These are phyloP conservation scores for Beta macrorhiza DNA, from an alignment of 179 eudicot genomes.

Conservation along the genomic window DNA sequence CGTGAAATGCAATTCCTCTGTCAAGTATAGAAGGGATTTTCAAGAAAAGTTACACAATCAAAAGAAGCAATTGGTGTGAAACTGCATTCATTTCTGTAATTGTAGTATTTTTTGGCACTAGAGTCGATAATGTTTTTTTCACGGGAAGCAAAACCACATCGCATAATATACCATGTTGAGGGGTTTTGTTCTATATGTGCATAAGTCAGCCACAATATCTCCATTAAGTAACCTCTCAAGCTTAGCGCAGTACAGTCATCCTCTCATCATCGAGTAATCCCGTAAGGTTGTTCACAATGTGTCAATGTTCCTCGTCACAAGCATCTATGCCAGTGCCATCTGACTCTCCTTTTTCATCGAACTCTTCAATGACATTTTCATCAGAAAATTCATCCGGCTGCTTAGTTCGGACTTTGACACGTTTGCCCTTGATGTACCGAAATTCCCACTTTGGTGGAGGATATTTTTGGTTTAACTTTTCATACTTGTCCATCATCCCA, in stretches of 20 bases:
- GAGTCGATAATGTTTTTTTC: too few species aligned
- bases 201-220: not conserved
- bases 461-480: slow-evolving; percentile 68
- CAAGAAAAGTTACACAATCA: not conserved
- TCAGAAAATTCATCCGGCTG: slow-evolving; percentile 30
- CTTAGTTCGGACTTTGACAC: slow-evolving; percentile 56
- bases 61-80: not conserved
- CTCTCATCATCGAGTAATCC: slow-evolving; percentile 20
- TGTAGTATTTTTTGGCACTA: not conserved
- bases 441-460: slow-evolving; percentile 87
- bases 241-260: not conserved
- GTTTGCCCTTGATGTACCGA: slow-evolving; percentile 76
- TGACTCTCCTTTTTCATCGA: slow-evolving; percentile 18
- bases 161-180: not conserved
- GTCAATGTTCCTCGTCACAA: slow-evolving; percentile 22
- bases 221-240: not conserved
- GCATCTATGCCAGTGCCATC: not conserved
- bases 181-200: not conserved
- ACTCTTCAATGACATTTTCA: slow-evolving; percentile 21
- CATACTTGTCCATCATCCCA: slow-evolving; percentile 79
- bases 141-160: not conserved
- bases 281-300: slow-evolving; percentile 17
- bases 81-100: not conserved
- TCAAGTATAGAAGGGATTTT: not conserved
- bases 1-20: too few species aligned